Evolutionary conservation across 1,284 basidiomycete species (phyloP).

Genomic region (Ganoderma leucocontextum): DNA sequence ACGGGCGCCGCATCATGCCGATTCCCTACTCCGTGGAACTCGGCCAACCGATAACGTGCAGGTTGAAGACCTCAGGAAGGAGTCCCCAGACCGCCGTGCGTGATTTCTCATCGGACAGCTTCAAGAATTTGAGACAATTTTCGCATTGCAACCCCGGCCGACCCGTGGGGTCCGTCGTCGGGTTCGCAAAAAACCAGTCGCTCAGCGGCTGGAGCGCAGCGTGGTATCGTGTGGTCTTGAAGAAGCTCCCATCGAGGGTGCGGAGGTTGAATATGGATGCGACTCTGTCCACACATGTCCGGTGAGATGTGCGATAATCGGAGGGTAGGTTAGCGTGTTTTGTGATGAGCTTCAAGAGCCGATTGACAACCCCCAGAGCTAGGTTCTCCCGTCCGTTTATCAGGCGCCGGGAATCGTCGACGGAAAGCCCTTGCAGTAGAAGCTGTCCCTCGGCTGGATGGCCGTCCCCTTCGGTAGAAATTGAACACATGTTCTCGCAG

Average conservation of each 20-base stretch:
- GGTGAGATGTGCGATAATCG: neutral
- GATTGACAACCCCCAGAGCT: neutral
- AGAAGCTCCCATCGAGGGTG: neutral
- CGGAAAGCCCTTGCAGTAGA: neutral
- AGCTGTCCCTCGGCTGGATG: neutral
- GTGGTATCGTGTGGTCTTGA: neutral
- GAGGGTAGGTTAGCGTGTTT: neutral
- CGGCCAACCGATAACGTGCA: neutral
- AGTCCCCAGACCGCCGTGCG: neutral
- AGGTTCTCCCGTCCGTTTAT: neutral
- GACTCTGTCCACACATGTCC: neutral
- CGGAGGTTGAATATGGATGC: neutral
- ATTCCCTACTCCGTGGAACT: neutral
- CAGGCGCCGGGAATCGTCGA: neutral
- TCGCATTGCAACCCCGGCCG: neutral
- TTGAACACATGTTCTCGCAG: neutral
- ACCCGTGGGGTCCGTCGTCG: neutral
- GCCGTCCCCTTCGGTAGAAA: neutral
- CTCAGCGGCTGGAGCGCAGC: neutral
- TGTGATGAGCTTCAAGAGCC: neutral
- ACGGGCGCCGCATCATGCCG: too few relatives aligned
- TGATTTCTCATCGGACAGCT: neutral
- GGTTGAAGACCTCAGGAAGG: neutral
- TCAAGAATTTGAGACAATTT: neutral
- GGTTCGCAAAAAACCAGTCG: neutral